Evolutionary conservation across 768 basidiomycete genomes (phyloP).

Genomic region (Boletus edulis): DNA sequence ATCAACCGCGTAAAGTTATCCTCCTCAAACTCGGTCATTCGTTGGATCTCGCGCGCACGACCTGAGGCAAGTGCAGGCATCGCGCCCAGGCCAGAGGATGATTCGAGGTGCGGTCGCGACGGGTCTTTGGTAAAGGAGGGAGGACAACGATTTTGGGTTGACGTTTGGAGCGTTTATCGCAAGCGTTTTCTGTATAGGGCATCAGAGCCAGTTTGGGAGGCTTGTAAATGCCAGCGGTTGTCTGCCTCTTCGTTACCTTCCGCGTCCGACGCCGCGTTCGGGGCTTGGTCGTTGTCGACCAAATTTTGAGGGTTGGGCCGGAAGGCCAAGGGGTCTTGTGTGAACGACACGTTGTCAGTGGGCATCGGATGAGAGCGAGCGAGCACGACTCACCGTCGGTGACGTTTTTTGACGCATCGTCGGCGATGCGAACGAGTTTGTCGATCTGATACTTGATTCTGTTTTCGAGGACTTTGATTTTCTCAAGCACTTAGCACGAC

Average conservation of each 20-base stretch:
- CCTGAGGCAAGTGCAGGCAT: conserved; percentile 53
- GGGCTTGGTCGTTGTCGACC: no score
- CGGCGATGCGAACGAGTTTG: conserved; percentile 86
- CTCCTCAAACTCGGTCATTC: conserved; percentile 88
- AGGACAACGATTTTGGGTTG: conserved; percentile 59
- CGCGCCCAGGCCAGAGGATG: conserved; percentile 68
- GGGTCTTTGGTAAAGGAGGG: conserved; percentile 51
- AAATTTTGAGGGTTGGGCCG: no score
- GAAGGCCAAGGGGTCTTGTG: no score
- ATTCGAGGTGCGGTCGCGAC: conserved; percentile 65
- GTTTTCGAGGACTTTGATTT: conserved; percentile 77
- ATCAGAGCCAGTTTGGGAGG: no score
- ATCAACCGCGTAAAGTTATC: conserved; percentile 90
- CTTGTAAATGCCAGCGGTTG: no score
- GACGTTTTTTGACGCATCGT: no score
- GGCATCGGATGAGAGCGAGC: no score
- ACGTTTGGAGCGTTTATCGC: conserved; percentile 31
- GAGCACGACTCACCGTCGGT: no score
- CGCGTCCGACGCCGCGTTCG: no score
- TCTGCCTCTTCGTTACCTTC: no score
- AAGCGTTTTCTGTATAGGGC: no score
- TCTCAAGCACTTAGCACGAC: conserved; percentile 89
- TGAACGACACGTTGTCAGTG: no score
- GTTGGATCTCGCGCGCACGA: conserved; percentile 76
- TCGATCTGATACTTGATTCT: conserved; percentile 96